A percentile compares a stretch with the other conserved stretches of the same genome.
Conservation (phyloP, 768 basidiomycete genomes). For the Termitomyces sp. region DNA sequence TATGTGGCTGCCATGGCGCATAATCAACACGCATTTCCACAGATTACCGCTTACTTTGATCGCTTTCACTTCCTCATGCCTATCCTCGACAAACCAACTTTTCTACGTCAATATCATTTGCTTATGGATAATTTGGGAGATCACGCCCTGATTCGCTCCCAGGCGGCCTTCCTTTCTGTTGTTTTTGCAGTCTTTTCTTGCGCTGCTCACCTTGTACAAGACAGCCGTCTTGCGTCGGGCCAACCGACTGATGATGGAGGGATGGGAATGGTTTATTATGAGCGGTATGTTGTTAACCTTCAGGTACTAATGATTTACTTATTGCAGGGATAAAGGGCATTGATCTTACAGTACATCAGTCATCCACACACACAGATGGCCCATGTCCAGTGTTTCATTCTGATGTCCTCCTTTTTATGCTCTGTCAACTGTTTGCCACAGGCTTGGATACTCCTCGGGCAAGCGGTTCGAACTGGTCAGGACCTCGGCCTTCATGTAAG, state of each 20-base stretch:
- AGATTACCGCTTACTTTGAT: constrained; percentile 86
- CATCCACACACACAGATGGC: constrained; percentile 78
- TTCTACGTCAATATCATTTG: constrained; percentile 62
- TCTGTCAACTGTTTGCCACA: constrained; percentile 92
- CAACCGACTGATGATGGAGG: constrained; percentile 70
- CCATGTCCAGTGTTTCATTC: constrained; percentile 86
- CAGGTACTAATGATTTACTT: constrained; percentile 10
- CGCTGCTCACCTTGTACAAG: constrained; percentile 72
- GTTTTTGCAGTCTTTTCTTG: constrained; percentile 91
- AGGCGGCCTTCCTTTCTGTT: constrained; percentile 75
- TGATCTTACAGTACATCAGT: constrained; percentile 89
- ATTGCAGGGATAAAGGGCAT: constrained; percentile 46
- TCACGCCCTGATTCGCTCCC: constrained; percentile 41
- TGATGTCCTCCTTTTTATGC: constrained; percentile 87
- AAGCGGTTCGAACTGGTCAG: constrained; percentile 84
- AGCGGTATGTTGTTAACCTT: constrained; percentile 53
- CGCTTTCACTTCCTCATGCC: constrained; percentile 87
- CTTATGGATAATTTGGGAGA: constrained; percentile 71
- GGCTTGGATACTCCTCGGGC: constrained; percentile 89
- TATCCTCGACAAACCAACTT: constrained; percentile 80
- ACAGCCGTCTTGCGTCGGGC: constrained; percentile 53
- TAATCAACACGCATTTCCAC: constrained; percentile 18
- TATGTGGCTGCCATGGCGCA: constrained; percentile 11
- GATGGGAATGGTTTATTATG: constrained; percentile 87
- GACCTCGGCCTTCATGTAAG: constrained; percentile 90